phyloP scores from a whole-genome alignment of 305 asterid genomes.

The Solanum aculeatissimum region DNA sequence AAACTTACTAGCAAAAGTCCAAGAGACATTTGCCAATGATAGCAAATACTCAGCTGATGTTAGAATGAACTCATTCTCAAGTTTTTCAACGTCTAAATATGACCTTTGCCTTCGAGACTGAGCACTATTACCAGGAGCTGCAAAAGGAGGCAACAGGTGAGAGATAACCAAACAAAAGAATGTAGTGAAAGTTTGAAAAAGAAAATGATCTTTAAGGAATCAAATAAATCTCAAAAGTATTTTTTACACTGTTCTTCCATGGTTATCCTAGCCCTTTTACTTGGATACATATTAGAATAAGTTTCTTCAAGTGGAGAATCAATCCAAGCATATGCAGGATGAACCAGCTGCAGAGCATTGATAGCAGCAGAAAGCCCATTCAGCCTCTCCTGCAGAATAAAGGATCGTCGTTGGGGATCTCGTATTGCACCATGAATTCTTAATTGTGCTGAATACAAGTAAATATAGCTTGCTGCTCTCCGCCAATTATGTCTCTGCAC shows the following conservation, averaged over 20 bases:
- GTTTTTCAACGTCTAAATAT: slow-evolving; percentile 65
- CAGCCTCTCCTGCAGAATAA: slow-evolving; percentile 75
- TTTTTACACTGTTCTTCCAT: slow-evolving; percentile 48
- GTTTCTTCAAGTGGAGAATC: slow-evolving; percentile 46
- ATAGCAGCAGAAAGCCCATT: slow-evolving; percentile 80
- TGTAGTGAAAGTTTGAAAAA: not conserved
- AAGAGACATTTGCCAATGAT: slow-evolving; percentile 54
- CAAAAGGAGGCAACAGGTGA: slow-evolving; percentile 3
- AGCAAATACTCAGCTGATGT: slow-evolving; percentile 70
- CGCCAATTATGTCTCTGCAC: slow-evolving; percentile 93
- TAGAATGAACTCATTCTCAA: slow-evolving; percentile 77
- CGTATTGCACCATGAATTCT: slow-evolving; percentile 52
- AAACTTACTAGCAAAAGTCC: slow-evolving; percentile 60
- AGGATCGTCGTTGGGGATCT: slow-evolving; percentile 56
- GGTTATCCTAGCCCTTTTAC: slow-evolving; percentile 73
- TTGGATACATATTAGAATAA: slow-evolving; percentile 46
- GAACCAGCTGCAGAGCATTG: slow-evolving; percentile 90
- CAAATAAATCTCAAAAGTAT: not conserved
- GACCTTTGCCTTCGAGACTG: slow-evolving; percentile 41
- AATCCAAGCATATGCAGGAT: slow-evolving; percentile 94
- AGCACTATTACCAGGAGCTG: slow-evolving; percentile 51
- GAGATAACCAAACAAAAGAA: not conserved
- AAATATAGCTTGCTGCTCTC: slow-evolving; percentile 79
- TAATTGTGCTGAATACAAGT: slow-evolving; percentile 54
- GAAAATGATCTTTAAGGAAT: not conserved